These are phyloP conservation scores for Pisolithus orientalis DNA, from an alignment of 768 basidiomycete species.

Conservation along the genomic window DNA sequence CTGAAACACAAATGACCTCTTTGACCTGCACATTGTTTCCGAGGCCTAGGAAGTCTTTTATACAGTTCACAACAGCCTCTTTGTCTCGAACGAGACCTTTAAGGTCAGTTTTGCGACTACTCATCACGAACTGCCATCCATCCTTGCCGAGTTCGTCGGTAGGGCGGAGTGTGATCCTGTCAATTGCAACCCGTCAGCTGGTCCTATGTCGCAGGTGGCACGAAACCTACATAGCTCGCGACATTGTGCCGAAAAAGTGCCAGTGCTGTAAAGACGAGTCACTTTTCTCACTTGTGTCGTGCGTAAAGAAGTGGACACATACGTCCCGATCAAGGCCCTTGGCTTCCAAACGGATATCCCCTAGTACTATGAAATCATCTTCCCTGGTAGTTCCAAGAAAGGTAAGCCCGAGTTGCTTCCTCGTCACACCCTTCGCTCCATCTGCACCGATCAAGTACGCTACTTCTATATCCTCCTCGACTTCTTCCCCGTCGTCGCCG, in stretches of 20 bases:
- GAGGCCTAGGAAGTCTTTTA: constrained; percentile 21
- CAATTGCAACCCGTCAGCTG: constrained; percentile 5
- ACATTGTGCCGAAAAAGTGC: constrained; percentile 15
- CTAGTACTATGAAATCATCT: constrained; percentile 22
- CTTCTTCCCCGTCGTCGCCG: constrained; percentile 39
- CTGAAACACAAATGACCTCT: constrained; percentile 18
- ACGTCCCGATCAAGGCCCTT: constrained; percentile 27
- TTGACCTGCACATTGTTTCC: background rate
- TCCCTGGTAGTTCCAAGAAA: constrained; percentile 37
- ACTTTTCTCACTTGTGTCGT: background rate
- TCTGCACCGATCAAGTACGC: constrained; percentile 38
- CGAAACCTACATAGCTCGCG: background rate
- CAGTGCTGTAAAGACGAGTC: constrained; percentile 12
- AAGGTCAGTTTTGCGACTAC: constrained; percentile 6
- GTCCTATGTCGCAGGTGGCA: background rate
- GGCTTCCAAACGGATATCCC: constrained; percentile 29
- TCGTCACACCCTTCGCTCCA: constrained; percentile 28
- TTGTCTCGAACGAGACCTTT: constrained; percentile 12
- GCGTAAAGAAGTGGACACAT: background rate
- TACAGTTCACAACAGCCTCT: constrained; percentile 23
- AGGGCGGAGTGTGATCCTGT: constrained; percentile 4
- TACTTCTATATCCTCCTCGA: constrained; percentile 20
- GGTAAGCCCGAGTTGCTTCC: constrained; percentile 35
- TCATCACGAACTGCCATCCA: constrained; percentile 14
- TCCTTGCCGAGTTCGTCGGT: constrained; percentile 15